phyloP scores from a whole-genome alignment of 2,329 filamentous ascomycete genomes.

The Helotiales sp. region DNA sequence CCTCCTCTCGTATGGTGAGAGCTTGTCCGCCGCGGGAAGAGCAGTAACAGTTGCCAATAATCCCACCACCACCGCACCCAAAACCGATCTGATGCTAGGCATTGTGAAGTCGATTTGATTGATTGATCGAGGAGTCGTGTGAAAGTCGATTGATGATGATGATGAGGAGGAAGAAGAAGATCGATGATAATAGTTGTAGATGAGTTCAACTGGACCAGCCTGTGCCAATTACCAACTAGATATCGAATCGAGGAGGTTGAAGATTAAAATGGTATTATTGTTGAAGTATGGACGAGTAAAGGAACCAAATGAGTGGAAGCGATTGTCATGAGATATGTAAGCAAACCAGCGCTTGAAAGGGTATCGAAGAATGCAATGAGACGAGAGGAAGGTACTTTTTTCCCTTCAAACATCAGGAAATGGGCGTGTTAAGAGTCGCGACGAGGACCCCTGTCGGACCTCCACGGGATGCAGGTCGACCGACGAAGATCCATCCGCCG shows the following conservation, averaged over 20 bases:
- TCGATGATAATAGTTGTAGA: constrained; percentile 16
- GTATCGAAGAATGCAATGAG: constrained; percentile 26
- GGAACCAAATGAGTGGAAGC: constrained; percentile 37
- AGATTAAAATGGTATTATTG: constrained; percentile 33
- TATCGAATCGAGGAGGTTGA: constrained; percentile 6
- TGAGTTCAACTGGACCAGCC: constrained; percentile 41
- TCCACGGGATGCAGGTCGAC: constrained; percentile 35
- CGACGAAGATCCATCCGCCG: constrained; percentile 30
- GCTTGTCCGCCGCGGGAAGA: constrained; percentile 39
- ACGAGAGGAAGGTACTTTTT: constrained; percentile 20
- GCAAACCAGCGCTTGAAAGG: constrained; percentile 44
- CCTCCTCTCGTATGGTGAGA: constrained; percentile 35
- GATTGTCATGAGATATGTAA: constrained; percentile 39
- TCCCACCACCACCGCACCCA: constrained; percentile 37
- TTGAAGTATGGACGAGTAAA: constrained; percentile 11
- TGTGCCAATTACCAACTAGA: constrained; percentile 36
- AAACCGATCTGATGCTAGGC: constrained; percentile 40
- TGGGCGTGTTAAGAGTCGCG: constrained; percentile 29
- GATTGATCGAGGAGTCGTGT: neutral
- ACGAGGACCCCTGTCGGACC: constrained; percentile 22
- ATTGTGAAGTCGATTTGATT: constrained; percentile 32
- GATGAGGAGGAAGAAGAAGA: neutral
- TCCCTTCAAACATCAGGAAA: constrained; percentile 25
- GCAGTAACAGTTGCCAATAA: constrained; percentile 36
- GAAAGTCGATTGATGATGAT: neutral